Evolutionary conservation across 2,329 filamentous ascomycete species (phyloP).

Genomic region (Chaetomiaceae sp.): DNA sequence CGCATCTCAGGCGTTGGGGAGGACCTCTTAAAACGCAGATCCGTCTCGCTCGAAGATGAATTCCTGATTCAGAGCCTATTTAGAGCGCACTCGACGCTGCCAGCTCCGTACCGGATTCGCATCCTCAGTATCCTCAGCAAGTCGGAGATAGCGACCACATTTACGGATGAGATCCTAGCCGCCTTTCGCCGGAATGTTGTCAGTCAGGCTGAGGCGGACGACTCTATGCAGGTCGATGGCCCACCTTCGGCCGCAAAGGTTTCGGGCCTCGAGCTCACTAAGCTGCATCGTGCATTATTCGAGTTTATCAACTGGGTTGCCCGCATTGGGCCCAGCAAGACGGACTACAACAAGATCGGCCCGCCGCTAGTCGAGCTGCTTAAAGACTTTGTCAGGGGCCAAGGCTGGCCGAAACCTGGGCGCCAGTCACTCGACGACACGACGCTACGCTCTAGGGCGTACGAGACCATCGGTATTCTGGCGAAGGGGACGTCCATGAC

Average conservation of each 20-base stretch:
- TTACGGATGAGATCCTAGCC: constrained; percentile 61
- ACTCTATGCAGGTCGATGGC: constrained; percentile 26
- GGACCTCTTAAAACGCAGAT: constrained; percentile 77
- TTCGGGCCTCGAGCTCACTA: constrained; percentile 67
- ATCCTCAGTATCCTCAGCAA: constrained; percentile 73
- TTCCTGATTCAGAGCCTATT: constrained; percentile 63
- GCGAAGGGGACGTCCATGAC: constrained; percentile 60
- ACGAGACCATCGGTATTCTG: constrained; percentile 84
- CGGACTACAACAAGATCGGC: constrained; percentile 62
- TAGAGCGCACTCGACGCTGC: constrained; percentile 66
- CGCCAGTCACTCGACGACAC: constrained; percentile 52
- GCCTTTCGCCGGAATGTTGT: constrained; percentile 59
- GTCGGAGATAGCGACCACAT: constrained; percentile 68
- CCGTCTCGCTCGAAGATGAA: constrained; percentile 67
- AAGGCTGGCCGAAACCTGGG: constrained; percentile 72
- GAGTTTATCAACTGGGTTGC: constrained; percentile 85
- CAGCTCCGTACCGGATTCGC: constrained; percentile 70
- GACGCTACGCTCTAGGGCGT: constrained; percentile 71
- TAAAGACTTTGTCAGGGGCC: constrained; percentile 67
- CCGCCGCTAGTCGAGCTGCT: constrained; percentile 64
- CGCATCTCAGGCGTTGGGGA: constrained; percentile 81
- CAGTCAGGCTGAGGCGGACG: background rate
- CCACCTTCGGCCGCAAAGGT: constrained; percentile 30
- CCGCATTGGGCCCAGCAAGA: constrained; percentile 57
- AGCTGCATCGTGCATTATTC: constrained; percentile 78